phyloP scores from a whole-genome alignment of 176 grass and related monocot genomes.

The Oryza nivara region DNA sequence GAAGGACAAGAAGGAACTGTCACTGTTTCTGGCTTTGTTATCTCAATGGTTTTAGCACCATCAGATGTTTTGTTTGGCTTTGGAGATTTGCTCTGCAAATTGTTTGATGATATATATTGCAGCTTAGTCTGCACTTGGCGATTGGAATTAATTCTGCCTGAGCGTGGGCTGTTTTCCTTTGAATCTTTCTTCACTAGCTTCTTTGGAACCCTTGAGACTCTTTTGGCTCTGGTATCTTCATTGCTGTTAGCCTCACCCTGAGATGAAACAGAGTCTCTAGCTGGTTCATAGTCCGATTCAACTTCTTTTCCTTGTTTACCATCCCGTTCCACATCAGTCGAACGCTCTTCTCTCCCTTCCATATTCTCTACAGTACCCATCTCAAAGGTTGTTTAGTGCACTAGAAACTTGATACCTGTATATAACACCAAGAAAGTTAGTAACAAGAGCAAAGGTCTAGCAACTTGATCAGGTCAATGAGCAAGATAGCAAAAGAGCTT shows the following conservation, averaged over 20 bases:
- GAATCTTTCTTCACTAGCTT: conserved; percentile 72
- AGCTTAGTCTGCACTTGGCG: conserved; percentile 55
- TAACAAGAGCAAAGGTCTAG: conserved; percentile 15
- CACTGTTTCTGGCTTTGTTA: conserved; percentile 46
- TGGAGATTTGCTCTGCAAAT: conserved; percentile 56
- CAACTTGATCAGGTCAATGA: conserved; percentile 3
- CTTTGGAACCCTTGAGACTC: conserved; percentile 88
- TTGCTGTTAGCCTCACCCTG: conserved; percentile 65
- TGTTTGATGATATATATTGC: conserved; percentile 69
- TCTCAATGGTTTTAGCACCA: conserved; percentile 49
- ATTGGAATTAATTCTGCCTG: conserved; percentile 50
- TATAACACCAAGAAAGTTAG: conserved; percentile 12
- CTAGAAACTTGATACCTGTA: conserved; percentile 34
- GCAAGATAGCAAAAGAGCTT: background rate
- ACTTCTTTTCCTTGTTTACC: conserved; percentile 72
- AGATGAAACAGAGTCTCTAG: conserved; percentile 78
- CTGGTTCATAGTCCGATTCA: conserved; percentile 72
- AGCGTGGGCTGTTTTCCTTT: conserved; percentile 49
- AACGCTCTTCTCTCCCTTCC: conserved; percentile 59
- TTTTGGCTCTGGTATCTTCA: conserved; percentile 69
- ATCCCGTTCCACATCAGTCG: conserved; percentile 55
- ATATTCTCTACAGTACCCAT: conserved; percentile 88
- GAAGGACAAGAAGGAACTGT: conserved; percentile 57
- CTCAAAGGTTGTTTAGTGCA: conserved; percentile 21
- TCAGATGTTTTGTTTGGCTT: conserved; percentile 55